These are phyloP conservation scores for Macaranga tanarius DNA, from an alignment of 441 rosid genomes.

Conservation along the genomic window DNA sequence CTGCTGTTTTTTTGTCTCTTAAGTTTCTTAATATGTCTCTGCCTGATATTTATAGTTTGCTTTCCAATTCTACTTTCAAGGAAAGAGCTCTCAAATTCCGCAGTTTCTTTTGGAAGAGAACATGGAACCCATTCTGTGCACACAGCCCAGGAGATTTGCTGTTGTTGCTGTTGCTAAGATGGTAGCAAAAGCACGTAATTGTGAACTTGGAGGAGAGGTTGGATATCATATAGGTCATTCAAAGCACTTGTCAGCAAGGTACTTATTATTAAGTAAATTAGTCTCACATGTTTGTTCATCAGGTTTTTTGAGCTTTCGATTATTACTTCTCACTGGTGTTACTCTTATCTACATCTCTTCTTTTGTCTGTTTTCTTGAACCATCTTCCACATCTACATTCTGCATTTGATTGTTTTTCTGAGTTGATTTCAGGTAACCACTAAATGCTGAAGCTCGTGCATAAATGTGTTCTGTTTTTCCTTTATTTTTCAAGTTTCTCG, in stretches of 20 bases:
- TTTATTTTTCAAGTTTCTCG: background rate
- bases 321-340: background rate
- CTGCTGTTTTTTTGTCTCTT: background rate
- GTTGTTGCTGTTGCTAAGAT: conserved; percentile 95
- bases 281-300: background rate
- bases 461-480: background rate
- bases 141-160: conserved; percentile 96
- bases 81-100: conserved; percentile 97
- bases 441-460: background rate
- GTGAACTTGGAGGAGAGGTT: conserved; percentile 81
- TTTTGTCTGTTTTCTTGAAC: background rate
- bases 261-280: conserved; percentile 9
- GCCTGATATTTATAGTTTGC: background rate
- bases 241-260: conserved; percentile 64
- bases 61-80: conserved; percentile 35
- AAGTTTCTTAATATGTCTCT: background rate
- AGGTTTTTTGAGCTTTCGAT: background rate
- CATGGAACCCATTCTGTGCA: conserved; percentile 75
- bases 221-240: conserved; percentile 95
- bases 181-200: conserved; percentile 84
- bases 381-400: background rate
- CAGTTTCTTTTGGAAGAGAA: conserved; percentile 80
- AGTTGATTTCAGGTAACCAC: background rate
- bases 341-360: background rate
- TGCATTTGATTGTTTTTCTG: background rate